Evolutionary conservation across 75 land plant species (phyloP), one percentile per base, ranked within the genome.

Genomic region (Selaginella moellendorffii): DNA sequence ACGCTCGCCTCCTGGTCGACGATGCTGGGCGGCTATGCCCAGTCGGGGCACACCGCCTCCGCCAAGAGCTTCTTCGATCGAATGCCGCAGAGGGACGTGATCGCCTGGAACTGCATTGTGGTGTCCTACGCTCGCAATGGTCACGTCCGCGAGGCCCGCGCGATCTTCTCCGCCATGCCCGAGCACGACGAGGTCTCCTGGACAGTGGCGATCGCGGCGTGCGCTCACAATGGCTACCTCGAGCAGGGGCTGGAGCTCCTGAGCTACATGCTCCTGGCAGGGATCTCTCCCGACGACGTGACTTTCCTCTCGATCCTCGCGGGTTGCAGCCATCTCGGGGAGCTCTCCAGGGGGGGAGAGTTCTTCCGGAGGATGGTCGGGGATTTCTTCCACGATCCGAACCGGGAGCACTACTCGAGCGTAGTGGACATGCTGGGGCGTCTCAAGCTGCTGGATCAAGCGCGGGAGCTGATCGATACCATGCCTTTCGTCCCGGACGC

Each of bases 371-470:
- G 24, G 0, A 74, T 74, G 72, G 54, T 24, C 10, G 36, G 22
- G 0, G 53, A 14, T 21, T 63, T 68, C 42, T 54, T n/a, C 1
- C 31, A 69, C 27, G 22, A 56, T 42, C 72, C 77, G 2, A 29
- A 54, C 2, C 23, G 28, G 10, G 68, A 69, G 26, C 77, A 74
- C 28, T 65, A 69, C 29, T 65, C 66, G 29, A 69, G 72, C 54
- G 65, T 74, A 68, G 58, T 69, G 0, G 72, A 69, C 29, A 30
- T 69, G 1, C 53, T 64, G 1, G 68, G 69, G n/a, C 68, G 73
- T 30, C 29, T 65, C n/a, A n/a, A n/a, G n/a, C n/a, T n/a, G n/a
- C n/a, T n/a, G n/a, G n/a, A n/a, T n/a, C n/a, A n/a, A n/a, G n/a
- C n/a, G n/a, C n/a, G n/a, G n/a, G n/a, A n/a, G n/a, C n/a, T n/a